Percentiles rank a stretch among this genome's conserved stretches.
These are phyloP conservation scores for Trifolium dubium DNA, from an alignment of 306 rosid species.

Conservation along the genomic window DNA sequence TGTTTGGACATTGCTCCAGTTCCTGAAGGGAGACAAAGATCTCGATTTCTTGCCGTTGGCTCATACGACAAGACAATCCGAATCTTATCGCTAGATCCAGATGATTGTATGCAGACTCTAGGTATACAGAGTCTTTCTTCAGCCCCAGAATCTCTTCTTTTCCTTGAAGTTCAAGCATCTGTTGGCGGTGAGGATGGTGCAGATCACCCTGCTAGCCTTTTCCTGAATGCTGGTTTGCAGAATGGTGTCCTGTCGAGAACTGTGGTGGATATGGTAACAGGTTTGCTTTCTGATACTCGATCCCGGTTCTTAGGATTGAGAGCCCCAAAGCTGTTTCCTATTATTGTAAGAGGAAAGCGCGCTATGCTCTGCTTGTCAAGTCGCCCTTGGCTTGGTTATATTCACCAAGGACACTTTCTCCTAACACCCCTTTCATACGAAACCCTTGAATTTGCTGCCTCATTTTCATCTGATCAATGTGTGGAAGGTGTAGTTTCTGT, in stretches of 20 bases:
- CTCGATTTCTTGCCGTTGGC: constrained; percentile 96
- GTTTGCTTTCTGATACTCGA: constrained; percentile 94
- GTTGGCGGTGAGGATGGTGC: constrained; percentile 97
- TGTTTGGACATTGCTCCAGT: constrained; percentile 94
- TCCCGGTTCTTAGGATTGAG: constrained; percentile 95
- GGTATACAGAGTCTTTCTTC: constrained; percentile 93
- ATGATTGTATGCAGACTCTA: constrained; percentile 88
- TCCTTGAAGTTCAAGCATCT: constrained; percentile 93
- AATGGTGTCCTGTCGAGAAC: constrained; percentile 95
- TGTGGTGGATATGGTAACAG: constrained; percentile 99
- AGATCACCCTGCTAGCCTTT: constrained; percentile 97
- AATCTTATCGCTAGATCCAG: constrained; percentile 91
- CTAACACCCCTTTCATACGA: constrained; percentile 96
- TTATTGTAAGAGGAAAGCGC: constrained; percentile 78
- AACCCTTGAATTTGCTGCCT: constrained; percentile 90
- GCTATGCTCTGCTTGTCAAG: constrained; percentile 97
- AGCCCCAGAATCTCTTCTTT: constrained; percentile 93
- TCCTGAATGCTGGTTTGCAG: constrained; percentile 84
- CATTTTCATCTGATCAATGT: constrained; percentile 96
- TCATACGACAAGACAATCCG: constrained; percentile 90
- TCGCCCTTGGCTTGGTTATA: constrained; percentile 99
- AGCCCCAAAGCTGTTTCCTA: constrained; percentile 88
- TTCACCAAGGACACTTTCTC: constrained; percentile 96
- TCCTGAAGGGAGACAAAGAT: constrained; percentile 93
- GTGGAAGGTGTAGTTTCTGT: constrained; percentile 96